Evolutionary conservation across 495 filamentous ascomycete genomes (phyloP).

Genomic region (Trichocladium uniseriatum): DNA sequence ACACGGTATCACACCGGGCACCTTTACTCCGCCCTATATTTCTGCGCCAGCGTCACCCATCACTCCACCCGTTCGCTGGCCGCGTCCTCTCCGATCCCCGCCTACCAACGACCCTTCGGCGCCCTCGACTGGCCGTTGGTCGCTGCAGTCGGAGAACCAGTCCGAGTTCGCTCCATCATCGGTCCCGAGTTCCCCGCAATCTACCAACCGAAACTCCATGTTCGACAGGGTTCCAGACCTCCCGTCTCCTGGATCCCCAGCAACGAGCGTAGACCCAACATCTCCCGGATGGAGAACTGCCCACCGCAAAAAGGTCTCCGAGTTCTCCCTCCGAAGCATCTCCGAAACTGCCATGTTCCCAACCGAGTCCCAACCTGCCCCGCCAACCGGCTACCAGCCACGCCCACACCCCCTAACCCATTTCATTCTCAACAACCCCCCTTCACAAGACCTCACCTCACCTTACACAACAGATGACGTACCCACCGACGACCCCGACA

Average conservation of each 20-base stretch:
- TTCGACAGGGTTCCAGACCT: conserved; percentile 59
- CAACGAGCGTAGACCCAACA: conserved; percentile 53
- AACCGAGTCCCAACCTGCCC: conserved; percentile 6
- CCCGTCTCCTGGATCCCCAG: conserved; percentile 68
- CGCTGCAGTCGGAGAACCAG: conserved; percentile 49
- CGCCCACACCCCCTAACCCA: conserved; percentile 10
- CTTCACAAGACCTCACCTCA: neutral
- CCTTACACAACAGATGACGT: conserved; percentile 19
- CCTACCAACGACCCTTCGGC: conserved; percentile 41
- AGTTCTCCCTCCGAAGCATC: conserved; percentile 44
- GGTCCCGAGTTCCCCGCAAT: conserved; percentile 71
- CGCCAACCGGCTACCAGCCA: neutral
- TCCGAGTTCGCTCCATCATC: conserved; percentile 62
- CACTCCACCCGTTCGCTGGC: conserved; percentile 12
- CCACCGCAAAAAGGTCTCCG: conserved; percentile 47
- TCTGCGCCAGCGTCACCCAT: conserved; percentile 22
- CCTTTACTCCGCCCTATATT: conserved; percentile 46
- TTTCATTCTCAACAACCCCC: conserved; percentile 4
- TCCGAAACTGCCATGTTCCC: conserved; percentile 20
- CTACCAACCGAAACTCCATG: conserved; percentile 60
- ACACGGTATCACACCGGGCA: conserved; percentile 46
- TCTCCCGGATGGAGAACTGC: conserved; percentile 43
- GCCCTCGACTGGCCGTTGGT: conserved; percentile 51
- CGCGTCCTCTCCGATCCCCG: conserved; percentile 15
- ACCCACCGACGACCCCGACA: conserved; percentile 7